These are phyloP conservation scores for Veloboletus limbatus DNA, from an alignment of 1,284 basidiomycete species.

Conservation along the genomic window DNA sequence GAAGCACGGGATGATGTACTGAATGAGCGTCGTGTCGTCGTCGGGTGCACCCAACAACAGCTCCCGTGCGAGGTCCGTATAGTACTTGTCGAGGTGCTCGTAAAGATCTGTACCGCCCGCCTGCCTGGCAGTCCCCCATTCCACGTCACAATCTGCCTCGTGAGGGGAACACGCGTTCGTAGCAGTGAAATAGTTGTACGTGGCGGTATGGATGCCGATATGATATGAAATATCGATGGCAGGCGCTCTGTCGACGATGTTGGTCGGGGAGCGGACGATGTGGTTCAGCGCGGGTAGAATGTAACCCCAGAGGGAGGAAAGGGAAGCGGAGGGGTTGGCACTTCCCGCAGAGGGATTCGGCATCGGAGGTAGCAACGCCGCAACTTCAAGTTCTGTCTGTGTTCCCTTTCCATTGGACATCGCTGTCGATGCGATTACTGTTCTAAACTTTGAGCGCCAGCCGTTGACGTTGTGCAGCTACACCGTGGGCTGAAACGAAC, in stretches of 20 bases:
- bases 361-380: conserved; percentile 37
- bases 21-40: conserved; percentile 62
- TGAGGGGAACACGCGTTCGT: conserved; percentile 28
- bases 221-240: conserved; percentile 69
- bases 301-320: conserved; percentile 70
- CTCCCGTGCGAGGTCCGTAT: conserved; percentile 56
- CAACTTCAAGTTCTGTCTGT: conserved; percentile 16
- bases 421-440: too few species aligned
- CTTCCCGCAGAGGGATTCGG: conserved; percentile 60
- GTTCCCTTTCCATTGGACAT: conserved; percentile 35
- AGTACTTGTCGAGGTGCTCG: conserved; percentile 66
- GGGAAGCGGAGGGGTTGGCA: conserved; percentile 68
- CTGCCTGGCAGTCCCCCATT: conserved; percentile 28
- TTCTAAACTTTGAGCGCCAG: too few species aligned
- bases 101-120: conserved; percentile 65
- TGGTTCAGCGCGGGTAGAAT: conserved; percentile 70
- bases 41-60: conserved; percentile 58
- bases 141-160: conserved; percentile 13
- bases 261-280: conserved; percentile 65
- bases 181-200: conserved; percentile 74
- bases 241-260: conserved; percentile 56
- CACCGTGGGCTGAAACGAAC: background rate
- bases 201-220: conserved; percentile 72
- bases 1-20: conserved; percentile 68
- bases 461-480: too few species aligned